These are phyloP conservation scores for Rachicladosporium sp. DNA, from an alignment of 2,329 filamentous ascomycete genomes.

Conservation along the genomic window DNA sequence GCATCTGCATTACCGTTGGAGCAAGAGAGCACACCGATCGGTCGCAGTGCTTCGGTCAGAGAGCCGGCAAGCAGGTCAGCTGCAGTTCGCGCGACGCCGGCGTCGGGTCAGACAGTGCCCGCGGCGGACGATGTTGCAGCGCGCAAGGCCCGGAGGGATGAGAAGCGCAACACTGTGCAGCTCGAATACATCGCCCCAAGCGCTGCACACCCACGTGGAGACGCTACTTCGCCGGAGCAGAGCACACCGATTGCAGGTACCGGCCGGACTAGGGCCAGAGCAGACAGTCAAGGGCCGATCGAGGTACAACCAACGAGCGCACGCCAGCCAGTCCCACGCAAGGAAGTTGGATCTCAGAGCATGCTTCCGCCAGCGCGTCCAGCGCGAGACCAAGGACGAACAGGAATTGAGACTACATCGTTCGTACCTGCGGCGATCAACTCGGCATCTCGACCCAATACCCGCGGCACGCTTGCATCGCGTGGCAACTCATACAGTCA, in stretches of 20 bases:
- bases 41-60: constrained; percentile 84
- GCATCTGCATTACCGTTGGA: constrained; percentile 51
- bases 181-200: constrained; percentile 93
- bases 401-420: constrained; percentile 33
- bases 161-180: constrained; percentile 88
- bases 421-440: constrained; percentile 19
- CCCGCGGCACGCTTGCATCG: constrained; percentile 69
- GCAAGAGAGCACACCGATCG: constrained; percentile 50
- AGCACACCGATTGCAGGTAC: constrained; percentile 21
- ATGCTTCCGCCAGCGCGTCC: constrained; percentile 26
- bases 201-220: constrained; percentile 70
- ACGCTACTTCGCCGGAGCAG: constrained; percentile 26
- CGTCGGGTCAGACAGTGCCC: too few relatives aligned
- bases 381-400: constrained; percentile 38
- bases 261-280: constrained; percentile 39
- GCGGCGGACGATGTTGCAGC: constrained; percentile 11
- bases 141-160: constrained; percentile 49
- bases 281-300: constrained; percentile 42
- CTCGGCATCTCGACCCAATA: constrained; percentile 54
- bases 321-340: constrained; percentile 9
- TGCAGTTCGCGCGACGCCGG: neutral
- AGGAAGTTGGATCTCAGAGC: constrained; percentile 13
- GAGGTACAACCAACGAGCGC: constrained; percentile 26
- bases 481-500: constrained; percentile 71
- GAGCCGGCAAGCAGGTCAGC: constrained; percentile 51